These are phyloP conservation scores for Cichorium intybus DNA, from an alignment of 140 eudicot species.

Conservation along the genomic window DNA sequence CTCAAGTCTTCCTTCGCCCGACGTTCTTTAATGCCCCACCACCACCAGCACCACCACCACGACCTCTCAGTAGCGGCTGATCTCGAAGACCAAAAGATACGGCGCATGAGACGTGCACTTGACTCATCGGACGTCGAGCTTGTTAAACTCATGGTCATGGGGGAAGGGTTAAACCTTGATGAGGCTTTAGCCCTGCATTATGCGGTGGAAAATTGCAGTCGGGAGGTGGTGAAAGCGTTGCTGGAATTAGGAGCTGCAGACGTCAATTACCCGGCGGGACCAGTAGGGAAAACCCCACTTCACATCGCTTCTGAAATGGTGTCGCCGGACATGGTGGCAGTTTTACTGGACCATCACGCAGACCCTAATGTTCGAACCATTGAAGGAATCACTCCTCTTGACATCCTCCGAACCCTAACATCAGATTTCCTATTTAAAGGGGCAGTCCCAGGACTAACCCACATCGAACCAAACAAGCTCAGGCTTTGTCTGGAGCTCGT, in stretches of 20 bases:
- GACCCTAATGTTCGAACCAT: constrained; percentile 84
- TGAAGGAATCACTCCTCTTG: constrained; percentile 89
- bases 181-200: constrained; percentile 88
- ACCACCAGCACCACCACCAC: constrained; percentile 49
- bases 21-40: constrained; percentile 56
- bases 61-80: constrained; percentile 55
- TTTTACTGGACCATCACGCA: constrained; percentile 91
- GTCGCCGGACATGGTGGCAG: constrained; percentile 98
- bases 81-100: constrained; percentile 83
- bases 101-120: constrained; percentile 90
- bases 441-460: constrained; percentile 80
- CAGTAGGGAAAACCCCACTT: constrained; percentile 83
- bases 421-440: constrained; percentile 93
- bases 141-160: constrained; percentile 98
- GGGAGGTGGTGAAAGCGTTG: constrained; percentile 90
- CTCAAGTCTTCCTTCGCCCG: constrained; percentile 74
- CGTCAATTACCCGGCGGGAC: constrained; percentile 92
- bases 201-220: constrained; percentile 79
- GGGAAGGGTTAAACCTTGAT: constrained; percentile 91
- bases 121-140: constrained; percentile 97
- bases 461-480: constrained; percentile 90
- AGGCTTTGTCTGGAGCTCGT: constrained; percentile 93
- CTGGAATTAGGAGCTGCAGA: constrained; percentile 96
- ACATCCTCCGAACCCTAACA: constrained; percentile 83
- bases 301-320: constrained; percentile 97